These are phyloP conservation scores for Cordyceps fumosorosea DNA, from an alignment of 2,329 filamentous ascomycete genomes.

Conservation along the genomic window DNA sequence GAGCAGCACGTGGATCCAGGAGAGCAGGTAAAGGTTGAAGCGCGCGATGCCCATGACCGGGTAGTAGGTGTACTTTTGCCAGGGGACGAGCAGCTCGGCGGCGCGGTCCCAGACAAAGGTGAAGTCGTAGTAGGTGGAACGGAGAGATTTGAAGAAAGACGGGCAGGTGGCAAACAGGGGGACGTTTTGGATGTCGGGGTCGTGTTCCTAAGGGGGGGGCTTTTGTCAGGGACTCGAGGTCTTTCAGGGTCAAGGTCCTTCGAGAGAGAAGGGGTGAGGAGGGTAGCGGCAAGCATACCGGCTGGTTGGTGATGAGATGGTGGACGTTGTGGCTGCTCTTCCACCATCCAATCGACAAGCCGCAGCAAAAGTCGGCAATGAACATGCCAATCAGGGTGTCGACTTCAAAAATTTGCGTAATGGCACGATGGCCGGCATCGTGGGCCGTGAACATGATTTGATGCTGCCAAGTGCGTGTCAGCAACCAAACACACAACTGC, in stretches of 20 bases:
- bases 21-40: slow-evolving; percentile 66
- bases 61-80: slow-evolving; percentile 63
- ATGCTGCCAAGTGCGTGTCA: slow-evolving; percentile 38
- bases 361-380: slow-evolving; percentile 59
- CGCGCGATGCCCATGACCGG: slow-evolving; percentile 60
- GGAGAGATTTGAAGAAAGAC: slow-evolving; percentile 57
- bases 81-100: slow-evolving; percentile 52
- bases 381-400: slow-evolving; percentile 58
- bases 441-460: slow-evolving; percentile 65
- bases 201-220: slow-evolving; percentile 39
- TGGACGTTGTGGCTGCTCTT: slow-evolving; percentile 64
- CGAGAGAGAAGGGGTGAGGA: not conserved
- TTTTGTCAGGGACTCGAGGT: slow-evolving; percentile 10
- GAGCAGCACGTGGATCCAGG: slow-evolving; percentile 58
- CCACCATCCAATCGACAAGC: slow-evolving; percentile 63
- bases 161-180: slow-evolving; percentile 63
- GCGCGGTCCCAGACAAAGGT: slow-evolving; percentile 56
- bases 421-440: slow-evolving; percentile 57
- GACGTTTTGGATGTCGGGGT: slow-evolving; percentile 58
- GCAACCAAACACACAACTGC: not conserved
- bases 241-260: no score
- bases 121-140: slow-evolving; percentile 60
- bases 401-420: slow-evolving; percentile 50
- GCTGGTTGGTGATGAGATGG: slow-evolving; percentile 59
- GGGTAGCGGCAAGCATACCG: slow-evolving; percentile 26